phyloP scores from a whole-genome alignment of 805 yeast species.

The Phaffomyces antillensis region DNA sequence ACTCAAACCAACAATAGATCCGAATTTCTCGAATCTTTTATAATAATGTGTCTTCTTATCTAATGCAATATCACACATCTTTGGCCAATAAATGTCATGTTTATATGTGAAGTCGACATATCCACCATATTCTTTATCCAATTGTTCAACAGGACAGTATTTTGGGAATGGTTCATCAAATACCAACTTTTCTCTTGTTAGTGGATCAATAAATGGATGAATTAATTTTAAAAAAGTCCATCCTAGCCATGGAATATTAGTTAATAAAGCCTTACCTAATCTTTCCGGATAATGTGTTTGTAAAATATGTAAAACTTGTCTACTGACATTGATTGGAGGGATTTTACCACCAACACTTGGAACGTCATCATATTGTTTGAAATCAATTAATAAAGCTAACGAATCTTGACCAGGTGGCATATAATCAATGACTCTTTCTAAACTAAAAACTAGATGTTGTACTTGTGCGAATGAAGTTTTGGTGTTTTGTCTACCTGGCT shows the following conservation, averaged over 20 bases:
- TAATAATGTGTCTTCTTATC: constrained; percentile 56
- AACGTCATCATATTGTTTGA: constrained; percentile 59
- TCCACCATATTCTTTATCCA: constrained; percentile 85
- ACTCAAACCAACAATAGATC: constrained; percentile 67
- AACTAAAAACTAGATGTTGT: constrained; percentile 89
- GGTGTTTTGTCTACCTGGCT: constrained; percentile 95
- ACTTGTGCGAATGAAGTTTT: constrained; percentile 85
- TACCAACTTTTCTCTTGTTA: constrained; percentile 88
- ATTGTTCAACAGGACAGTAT: constrained; percentile 74
- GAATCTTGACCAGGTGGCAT: constrained; percentile 98
- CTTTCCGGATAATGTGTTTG: constrained; percentile 98
- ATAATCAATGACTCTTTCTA: constrained; percentile 86
- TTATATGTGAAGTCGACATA: constrained; percentile 73
- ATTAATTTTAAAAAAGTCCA: constrained; percentile 89
- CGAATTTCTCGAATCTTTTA: constrained; percentile 64
- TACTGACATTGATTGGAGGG: constrained; percentile 85
- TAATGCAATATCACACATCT: constrained; percentile 52
- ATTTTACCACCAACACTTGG: constrained; percentile 54
- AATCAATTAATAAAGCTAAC: constrained; percentile 84
- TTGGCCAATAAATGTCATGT: constrained; percentile 77
- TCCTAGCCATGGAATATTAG: constrained; percentile 91
- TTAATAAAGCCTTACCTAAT: constrained; percentile 83
- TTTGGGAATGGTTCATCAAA: constrained; percentile 83
- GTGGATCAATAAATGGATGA: constrained; percentile 93
- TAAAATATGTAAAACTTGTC: constrained; percentile 85